Percentiles rank a stretch among this genome's conserved stretches.
These are phyloP conservation scores for Lactarius akahatsu DNA, from an alignment of 768 basidiomycete species.

Conservation along the genomic window DNA sequence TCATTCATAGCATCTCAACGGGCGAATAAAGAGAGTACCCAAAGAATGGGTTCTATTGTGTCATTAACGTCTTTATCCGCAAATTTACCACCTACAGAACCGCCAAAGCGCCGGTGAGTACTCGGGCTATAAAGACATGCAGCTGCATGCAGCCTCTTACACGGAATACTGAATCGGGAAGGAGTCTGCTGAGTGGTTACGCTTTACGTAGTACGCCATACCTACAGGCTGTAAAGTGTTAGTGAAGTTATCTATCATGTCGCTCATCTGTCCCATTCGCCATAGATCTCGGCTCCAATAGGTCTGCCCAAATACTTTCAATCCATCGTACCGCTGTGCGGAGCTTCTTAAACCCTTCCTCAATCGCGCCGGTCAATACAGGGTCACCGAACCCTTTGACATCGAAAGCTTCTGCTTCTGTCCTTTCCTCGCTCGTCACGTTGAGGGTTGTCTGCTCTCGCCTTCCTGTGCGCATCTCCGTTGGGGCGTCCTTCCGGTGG, in stretches of 20 bases:
- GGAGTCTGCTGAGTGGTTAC: no score
- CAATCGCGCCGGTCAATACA: conserved; percentile 46
- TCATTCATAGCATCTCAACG: not conserved
- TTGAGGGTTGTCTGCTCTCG: conserved; percentile 7
- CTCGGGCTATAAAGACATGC: no score
- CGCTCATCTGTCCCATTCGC: not conserved
- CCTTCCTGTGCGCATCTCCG: conserved; percentile 23
- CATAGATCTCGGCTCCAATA: conserved; percentile 32
- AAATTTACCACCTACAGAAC: conserved; percentile 58
- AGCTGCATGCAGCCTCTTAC: no score
- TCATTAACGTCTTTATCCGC: no score
- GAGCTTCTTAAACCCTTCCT: conserved; percentile 44
- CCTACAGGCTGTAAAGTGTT: no score
- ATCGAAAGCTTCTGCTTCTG: conserved; percentile 25
- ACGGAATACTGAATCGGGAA: no score
- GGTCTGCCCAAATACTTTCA: conserved; percentile 53
- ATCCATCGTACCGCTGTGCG: conserved; percentile 51
- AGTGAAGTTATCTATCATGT: no score
- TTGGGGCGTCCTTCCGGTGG: conserved; percentile 20
- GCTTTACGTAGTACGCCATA: no score
- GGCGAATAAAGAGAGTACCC: not conserved
- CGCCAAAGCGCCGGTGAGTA: no score
- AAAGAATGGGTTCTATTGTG: not conserved
- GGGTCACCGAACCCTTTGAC: conserved; percentile 72
- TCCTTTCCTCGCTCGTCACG: conserved; percentile 11